Percentiles rank a stretch among this genome's conserved stretches.
phyloP scores from a whole-genome alignment of 1,139 yeast species.

The Candida sanyaensis region DNA sequence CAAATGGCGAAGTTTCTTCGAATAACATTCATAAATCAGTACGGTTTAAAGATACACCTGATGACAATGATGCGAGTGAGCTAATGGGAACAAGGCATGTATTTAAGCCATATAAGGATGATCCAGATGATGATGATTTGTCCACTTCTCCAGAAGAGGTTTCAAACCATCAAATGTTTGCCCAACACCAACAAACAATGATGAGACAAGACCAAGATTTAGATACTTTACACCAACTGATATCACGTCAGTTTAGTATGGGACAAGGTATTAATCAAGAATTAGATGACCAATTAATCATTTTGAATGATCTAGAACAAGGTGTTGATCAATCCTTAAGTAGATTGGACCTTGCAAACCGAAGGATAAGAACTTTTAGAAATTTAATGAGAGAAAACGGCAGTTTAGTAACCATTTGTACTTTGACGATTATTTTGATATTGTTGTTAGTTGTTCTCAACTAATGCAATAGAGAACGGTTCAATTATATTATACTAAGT shows the following conservation, averaged over 20 bases:
- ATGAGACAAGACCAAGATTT: conserved; percentile 65
- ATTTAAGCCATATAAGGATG: conserved; percentile 48
- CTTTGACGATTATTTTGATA: conserved; percentile 59
- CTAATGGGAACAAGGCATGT: conserved; percentile 21
- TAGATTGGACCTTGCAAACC: conserved; percentile 56
- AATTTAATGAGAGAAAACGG: conserved; percentile 67
- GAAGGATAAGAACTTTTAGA: conserved; percentile 55
- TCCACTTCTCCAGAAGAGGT: conserved; percentile 3
- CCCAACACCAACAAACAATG: conserved; percentile 67
- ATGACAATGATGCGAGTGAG: conserved; percentile 23
- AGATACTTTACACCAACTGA: conserved; percentile 58
- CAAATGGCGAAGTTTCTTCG: conserved; percentile 5
- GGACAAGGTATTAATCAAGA: conserved; percentile 68
- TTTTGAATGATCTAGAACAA: conserved; percentile 69
- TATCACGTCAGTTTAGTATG: conserved; percentile 64
- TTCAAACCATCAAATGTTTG: conserved; percentile 54
- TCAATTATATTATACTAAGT: conserved; percentile 2
- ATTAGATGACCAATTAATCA: conserved; percentile 64
- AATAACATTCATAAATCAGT: conserved; percentile 41
- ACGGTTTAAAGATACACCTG: conserved; percentile 50
- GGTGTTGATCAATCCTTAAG: conserved; percentile 59
- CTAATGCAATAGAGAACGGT: conserved; percentile 20
- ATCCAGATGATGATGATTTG: conserved; percentile 24
- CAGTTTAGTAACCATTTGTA: conserved; percentile 68
- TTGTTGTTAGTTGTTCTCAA: conserved; percentile 61